phyloP scores from a whole-genome alignment of 2,329 filamentous ascomycete genomes.

The Fusarium chaquense region DNA sequence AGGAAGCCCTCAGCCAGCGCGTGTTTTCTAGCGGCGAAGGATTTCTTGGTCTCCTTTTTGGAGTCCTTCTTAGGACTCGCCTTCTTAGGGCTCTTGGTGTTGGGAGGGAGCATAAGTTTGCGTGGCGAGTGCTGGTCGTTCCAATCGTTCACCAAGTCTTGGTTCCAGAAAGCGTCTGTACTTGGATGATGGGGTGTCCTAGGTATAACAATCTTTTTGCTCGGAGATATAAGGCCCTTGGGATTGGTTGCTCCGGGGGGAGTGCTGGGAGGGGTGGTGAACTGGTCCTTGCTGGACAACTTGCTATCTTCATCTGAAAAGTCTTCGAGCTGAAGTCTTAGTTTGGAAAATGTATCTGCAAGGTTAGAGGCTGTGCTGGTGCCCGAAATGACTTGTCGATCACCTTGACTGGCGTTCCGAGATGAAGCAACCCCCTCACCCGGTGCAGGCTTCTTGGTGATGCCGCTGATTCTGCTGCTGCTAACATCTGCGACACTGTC shows the following conservation, averaged over 20 bases:
- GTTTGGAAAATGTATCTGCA: slow-evolving; percentile 42
- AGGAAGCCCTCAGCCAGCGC: slow-evolving; percentile 74
- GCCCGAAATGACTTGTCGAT: not conserved
- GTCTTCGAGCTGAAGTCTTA: slow-evolving; percentile 42
- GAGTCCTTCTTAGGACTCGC: slow-evolving; percentile 53
- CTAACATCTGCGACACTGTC: not conserved
- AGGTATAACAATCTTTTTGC: slow-evolving; percentile 59
- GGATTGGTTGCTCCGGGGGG: slow-evolving; percentile 34
- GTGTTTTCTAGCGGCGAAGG: slow-evolving; percentile 73
- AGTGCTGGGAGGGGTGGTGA: slow-evolving; percentile 42
- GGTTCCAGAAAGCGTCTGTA: slow-evolving; percentile 71
- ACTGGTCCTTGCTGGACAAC: slow-evolving; percentile 13
- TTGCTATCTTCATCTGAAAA: slow-evolving; percentile 43
- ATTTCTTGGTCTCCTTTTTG: slow-evolving; percentile 62
- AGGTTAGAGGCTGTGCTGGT: slow-evolving; percentile 40
- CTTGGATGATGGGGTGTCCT: slow-evolving; percentile 65
- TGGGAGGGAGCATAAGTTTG: slow-evolving; percentile 53
- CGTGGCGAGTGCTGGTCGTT: slow-evolving; percentile 71
- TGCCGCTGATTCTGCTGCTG: not conserved
- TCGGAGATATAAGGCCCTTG: slow-evolving; percentile 48
- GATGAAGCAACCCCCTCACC: slow-evolving; percentile 6
- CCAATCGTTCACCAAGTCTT: slow-evolving; percentile 71
- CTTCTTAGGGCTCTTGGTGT: slow-evolving; percentile 48
- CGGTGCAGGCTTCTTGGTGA: not conserved
- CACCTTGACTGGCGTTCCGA: slow-evolving; percentile 12